Evolutionary conservation across 352 stramenopile genomes (phyloP).

Genomic region (Phytophthora fragariaefolia): DNA sequence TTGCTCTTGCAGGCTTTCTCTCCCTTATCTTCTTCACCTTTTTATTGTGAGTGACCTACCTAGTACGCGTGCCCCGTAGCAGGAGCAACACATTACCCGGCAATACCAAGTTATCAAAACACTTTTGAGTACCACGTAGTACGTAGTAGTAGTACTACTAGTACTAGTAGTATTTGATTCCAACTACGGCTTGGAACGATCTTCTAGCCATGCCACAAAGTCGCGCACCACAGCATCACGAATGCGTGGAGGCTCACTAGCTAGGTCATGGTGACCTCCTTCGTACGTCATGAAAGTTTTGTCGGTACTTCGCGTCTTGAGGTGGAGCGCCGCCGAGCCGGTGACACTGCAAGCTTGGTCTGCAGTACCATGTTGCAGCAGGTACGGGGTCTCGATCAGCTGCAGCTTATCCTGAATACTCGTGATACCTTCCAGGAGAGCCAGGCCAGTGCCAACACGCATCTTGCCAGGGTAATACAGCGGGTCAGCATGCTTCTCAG

Average conservation of each 20-base stretch:
- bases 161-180: too few species aligned
- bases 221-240: constrained; percentile 67
- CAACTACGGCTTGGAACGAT: constrained; percentile 28
- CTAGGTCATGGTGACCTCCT: constrained; percentile 69
- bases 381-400: constrained; percentile 72
- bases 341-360: constrained; percentile 77
- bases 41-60: constrained; percentile 36
- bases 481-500: constrained; percentile 61
- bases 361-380: constrained; percentile 76
- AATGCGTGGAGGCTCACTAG: constrained; percentile 73
- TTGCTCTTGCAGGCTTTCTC: constrained; percentile 16
- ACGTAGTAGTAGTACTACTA: too few species aligned
- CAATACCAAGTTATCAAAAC: neutral
- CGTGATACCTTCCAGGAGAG: constrained; percentile 68
- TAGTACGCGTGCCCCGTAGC: constrained; percentile 7
- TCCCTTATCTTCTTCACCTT: constrained; percentile 22
- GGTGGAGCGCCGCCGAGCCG: constrained; percentile 65
- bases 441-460: constrained; percentile 74
- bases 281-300: constrained; percentile 77
- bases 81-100: constrained; percentile 17
- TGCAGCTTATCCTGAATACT: constrained; percentile 64
- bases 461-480: constrained; percentile 80
- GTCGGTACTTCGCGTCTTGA: constrained; percentile 61
- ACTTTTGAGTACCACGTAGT: too few species aligned
- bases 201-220: constrained; percentile 78